Base-by-base conservation (phyloP, 2,329 filamentous ascomycete species). In the Coniochaeta prunicola region DNA sequence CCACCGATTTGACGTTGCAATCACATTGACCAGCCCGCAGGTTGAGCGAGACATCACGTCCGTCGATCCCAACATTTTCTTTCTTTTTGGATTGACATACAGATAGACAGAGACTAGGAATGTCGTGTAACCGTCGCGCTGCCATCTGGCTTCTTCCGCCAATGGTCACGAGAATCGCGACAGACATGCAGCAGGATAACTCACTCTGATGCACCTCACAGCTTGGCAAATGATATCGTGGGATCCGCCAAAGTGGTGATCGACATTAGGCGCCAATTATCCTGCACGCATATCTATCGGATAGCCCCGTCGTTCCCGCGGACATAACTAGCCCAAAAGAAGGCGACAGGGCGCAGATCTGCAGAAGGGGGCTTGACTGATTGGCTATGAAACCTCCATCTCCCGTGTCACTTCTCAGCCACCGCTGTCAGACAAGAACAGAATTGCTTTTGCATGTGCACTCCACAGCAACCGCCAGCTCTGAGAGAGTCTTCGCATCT, bases 401-500 rank as follows among this genome's bases (percentile, higher is more conserved):
- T 33, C 15, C 36, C 36, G 15, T 4, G 15, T 38, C 36, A 50
- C 45, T 17, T 28, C 45, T 50, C 45, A 50, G 19, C 45, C 9
- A 26, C 28, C 4, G 9, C 21, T 28, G 45, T 48, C 42, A 48
- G 42, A 48, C n/a, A 21, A 4, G 26, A 17, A 6, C 45, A 6
- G 45, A n/a, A 28, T 26, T 50, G 21, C 45, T 50, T 30, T 50
- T 50, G 45, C 45, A 50, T 4, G 45, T 50, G 45, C 19, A 13
- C 19, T 50, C 45, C 19, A 50, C 12, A 3, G 45, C 45, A n/a
- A 50, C 45, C 2, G 36, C 40, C 9, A 45, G 21, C n/a, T 53
- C 50, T 10, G 50, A 2, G 2, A 53, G 24, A 7, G 45, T 60
- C 34, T 48, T 17, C 21, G 45, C 10, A 50, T 66, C 67, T 15